Evolutionary conservation across 1,284 basidiomycete species (phyloP).

Genomic region (Dichomitus squalens): DNA sequence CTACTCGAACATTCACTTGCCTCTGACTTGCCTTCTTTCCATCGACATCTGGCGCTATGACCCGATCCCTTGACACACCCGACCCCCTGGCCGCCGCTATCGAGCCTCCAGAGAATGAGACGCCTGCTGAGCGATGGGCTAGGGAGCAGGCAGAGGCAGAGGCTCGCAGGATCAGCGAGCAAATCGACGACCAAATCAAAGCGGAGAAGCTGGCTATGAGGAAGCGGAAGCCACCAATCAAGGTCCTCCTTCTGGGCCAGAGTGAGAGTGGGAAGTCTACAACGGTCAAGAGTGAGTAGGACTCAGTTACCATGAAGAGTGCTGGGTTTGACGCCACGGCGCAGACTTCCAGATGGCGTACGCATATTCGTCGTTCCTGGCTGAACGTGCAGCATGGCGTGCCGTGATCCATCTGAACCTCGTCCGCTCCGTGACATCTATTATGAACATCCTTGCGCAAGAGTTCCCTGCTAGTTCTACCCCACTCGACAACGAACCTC

Average conservation of each 20-base stretch:
- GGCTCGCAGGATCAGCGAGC: conserved; percentile 59
- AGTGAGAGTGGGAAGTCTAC: conserved; percentile 53
- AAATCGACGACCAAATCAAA: conserved; percentile 68
- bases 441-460: conserved; percentile 50
- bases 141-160: conserved; percentile 61
- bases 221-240: conserved; percentile 56
- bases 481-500: background rate
- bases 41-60: conserved; percentile 15
- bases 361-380: conserved; percentile 50
- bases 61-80: conserved; percentile 19
- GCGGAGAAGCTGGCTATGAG: conserved; percentile 53
- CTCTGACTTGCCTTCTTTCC: background rate
- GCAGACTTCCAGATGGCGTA: conserved; percentile 43
- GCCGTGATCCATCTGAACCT: conserved; percentile 67
- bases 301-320: background rate
- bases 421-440: conserved; percentile 56
- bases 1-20: background rate
- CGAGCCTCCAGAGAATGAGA: conserved; percentile 62
- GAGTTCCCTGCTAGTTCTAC: conserved; percentile 36
- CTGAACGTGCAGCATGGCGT: conserved; percentile 61
- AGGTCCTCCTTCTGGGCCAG: conserved; percentile 58
- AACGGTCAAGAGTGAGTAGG: conserved; percentile 62
- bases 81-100: conserved; percentile 62
- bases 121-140: conserved; percentile 48
- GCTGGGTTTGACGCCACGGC: background rate